phyloP scores from a whole-genome alignment of 345 rosid species.

The Corchorus capsularis region DNA sequence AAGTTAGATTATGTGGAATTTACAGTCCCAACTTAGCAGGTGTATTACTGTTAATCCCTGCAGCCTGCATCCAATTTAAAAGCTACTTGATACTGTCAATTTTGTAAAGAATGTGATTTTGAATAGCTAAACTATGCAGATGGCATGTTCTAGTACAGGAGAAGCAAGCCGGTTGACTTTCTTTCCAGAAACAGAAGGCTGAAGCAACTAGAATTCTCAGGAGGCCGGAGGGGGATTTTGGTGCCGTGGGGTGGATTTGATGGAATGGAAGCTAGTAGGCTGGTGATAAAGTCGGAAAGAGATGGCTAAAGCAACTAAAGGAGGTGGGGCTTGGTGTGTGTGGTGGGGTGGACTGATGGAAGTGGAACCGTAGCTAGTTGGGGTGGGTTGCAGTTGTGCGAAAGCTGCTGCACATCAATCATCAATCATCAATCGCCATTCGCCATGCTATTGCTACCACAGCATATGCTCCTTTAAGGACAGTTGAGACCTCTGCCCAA shows the following conservation, averaged over 20 bases:
- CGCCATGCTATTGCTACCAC: not conserved
- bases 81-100: not conserved
- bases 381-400: not conserved
- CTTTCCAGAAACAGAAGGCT: not conserved
- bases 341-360: not conserved
- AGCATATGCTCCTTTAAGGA: not conserved
- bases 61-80: no score
- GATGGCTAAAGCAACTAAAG: no score
- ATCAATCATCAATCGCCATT: no score
- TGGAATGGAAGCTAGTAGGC: not conserved
- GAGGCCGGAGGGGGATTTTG: not conserved
- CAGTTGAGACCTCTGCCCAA: not conserved
- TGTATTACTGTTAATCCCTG: not conserved
- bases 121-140: not conserved
- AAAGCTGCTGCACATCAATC: not conserved
- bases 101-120: not conserved
- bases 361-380: not conserved
- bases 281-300: no score
- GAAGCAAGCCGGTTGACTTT: not conserved
- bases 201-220: not conserved
- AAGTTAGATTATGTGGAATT: not conserved
- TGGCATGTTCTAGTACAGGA: not conserved
- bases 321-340: no score
- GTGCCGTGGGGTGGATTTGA: not conserved
- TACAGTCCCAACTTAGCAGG: not conserved